These are phyloP conservation scores for Pichia sp. DNA, from an alignment of 1,139 yeast genomes.

Conservation along the genomic window DNA sequence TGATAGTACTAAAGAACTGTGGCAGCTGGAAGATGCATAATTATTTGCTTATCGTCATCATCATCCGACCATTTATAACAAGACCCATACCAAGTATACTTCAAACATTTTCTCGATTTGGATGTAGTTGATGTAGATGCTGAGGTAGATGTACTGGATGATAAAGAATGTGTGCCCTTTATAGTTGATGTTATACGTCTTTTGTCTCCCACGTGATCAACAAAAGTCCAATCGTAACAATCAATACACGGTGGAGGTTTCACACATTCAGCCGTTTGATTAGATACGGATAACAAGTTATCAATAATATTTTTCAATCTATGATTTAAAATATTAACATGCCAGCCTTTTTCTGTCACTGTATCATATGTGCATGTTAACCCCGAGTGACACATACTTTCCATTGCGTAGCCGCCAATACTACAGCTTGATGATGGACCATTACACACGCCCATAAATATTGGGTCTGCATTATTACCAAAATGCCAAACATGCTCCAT, in stretches of 20 bases:
- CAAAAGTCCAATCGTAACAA: slow-evolving; percentile 87
- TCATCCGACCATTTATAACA: slow-evolving; percentile 31
- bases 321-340: slow-evolving; percentile 79
- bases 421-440: slow-evolving; percentile 91
- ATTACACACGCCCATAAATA: slow-evolving; percentile 92
- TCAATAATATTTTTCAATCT: slow-evolving; percentile 89
- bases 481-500: slow-evolving; percentile 88
- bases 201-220: slow-evolving; percentile 37
- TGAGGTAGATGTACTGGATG: slow-evolving; percentile 13
- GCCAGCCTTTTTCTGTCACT: slow-evolving; percentile 87
- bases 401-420: slow-evolving; percentile 96
- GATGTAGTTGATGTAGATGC: slow-evolving; percentile 18
- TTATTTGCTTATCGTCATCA: slow-evolving; percentile 9
- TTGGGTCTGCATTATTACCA: slow-evolving; percentile 97
- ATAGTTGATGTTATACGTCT: slow-evolving; percentile 15
- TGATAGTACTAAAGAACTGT: background rate
- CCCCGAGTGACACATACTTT: slow-evolving; percentile 92
- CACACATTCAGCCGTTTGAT: slow-evolving; percentile 68
- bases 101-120: slow-evolving; percentile 24
- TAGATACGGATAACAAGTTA: slow-evolving; percentile 64
- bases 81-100: slow-evolving; percentile 33
- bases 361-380: slow-evolving; percentile 83
- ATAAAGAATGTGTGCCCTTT: slow-evolving; percentile 1
- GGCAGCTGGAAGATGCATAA: background rate
- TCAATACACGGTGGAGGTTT: slow-evolving; percentile 78